phyloP scores from a whole-genome alignment of 495 filamentous ascomycete genomes.

The Opeltia flavorubescens region DNA sequence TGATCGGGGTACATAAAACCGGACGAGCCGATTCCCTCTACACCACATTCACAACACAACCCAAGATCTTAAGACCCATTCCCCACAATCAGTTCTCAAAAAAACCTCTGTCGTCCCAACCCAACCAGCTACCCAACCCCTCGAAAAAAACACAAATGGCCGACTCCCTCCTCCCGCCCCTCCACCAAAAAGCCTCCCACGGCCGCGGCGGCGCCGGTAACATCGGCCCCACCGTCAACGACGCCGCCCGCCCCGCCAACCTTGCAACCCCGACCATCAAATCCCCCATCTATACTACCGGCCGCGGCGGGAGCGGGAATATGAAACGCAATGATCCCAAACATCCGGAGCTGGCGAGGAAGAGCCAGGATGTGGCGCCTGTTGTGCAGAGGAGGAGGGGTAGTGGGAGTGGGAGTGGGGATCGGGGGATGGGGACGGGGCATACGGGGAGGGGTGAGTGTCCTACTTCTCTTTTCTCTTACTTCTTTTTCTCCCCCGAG shows the following conservation, averaged over 20 bases:
- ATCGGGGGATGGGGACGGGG: not conserved
- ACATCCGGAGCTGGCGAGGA: constrained; percentile 51
- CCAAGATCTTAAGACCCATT: too few relatives aligned
- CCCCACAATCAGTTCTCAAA: too few relatives aligned
- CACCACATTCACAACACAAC: too few relatives aligned
- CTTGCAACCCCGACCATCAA: constrained; percentile 76
- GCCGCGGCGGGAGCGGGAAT: constrained; percentile 58
- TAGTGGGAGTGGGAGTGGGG: not conserved
- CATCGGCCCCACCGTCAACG: constrained; percentile 43
- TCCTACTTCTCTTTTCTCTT: too few relatives aligned
- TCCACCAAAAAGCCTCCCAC: constrained; percentile 25
- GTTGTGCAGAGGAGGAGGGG: constrained; percentile 17
- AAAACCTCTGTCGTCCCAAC: too few relatives aligned
- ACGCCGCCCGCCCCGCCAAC: constrained; percentile 39
- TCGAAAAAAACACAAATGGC: not conserved
- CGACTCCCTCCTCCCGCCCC: not conserved
- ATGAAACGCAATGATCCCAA: constrained; percentile 58
- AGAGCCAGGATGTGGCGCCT: constrained; percentile 64
- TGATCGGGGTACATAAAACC: too few relatives aligned
- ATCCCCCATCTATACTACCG: constrained; percentile 68
- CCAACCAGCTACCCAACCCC: too few relatives aligned
- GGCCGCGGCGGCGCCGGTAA: constrained; percentile 51
- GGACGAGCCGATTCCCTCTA: too few relatives aligned
- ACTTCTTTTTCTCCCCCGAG: too few relatives aligned
- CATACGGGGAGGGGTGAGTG: not conserved